Percentiles rank a stretch among this genome's conserved stretches.
phyloP scores from a whole-genome alignment of 352 stramenopile genomes.

The Globisporangium radiosum region DNA sequence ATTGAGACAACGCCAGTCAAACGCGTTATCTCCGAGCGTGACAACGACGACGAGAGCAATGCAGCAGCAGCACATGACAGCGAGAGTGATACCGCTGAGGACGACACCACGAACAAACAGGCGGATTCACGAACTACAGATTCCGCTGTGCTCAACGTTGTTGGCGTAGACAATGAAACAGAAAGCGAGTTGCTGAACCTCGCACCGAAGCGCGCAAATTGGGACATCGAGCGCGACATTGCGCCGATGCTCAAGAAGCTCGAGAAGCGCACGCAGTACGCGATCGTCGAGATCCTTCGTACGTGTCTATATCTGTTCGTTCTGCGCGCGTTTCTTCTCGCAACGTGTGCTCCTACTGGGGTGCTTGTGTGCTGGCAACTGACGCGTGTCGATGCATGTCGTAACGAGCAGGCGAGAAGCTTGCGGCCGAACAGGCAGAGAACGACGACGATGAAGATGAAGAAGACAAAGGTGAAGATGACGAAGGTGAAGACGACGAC shows the following conservation, averaged over 20 bases:
- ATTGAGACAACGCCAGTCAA: not conserved
- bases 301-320: conserved; percentile 13
- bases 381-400: not conserved
- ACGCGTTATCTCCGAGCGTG: not conserved
- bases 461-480: conserved; percentile 37
- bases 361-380: not conserved
- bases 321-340: no score
- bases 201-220: conserved; percentile 80
- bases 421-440: conserved; percentile 66
- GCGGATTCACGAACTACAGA: not conserved
- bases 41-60: not conserved
- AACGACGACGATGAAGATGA: conserved; percentile 51
- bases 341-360: no score
- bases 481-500: conserved; percentile 26
- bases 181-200: conserved; percentile 68
- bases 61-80: no score
- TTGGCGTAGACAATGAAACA: conserved; percentile 33
- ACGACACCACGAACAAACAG: conserved; percentile 13
- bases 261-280: conserved; percentile 78
- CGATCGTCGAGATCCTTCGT: conserved; percentile 85
- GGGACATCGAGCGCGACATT: conserved; percentile 85
- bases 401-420: conserved; percentile 57
- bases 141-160: conserved; percentile 9
- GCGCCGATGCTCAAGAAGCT: conserved; percentile 84
- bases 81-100: conserved; percentile 12